Percentiles rank a stretch among this genome's conserved stretches.
phyloP scores from a whole-genome alignment of 192 early-diverging fungal genomes.

The Kickxella alabastrina region DNA sequence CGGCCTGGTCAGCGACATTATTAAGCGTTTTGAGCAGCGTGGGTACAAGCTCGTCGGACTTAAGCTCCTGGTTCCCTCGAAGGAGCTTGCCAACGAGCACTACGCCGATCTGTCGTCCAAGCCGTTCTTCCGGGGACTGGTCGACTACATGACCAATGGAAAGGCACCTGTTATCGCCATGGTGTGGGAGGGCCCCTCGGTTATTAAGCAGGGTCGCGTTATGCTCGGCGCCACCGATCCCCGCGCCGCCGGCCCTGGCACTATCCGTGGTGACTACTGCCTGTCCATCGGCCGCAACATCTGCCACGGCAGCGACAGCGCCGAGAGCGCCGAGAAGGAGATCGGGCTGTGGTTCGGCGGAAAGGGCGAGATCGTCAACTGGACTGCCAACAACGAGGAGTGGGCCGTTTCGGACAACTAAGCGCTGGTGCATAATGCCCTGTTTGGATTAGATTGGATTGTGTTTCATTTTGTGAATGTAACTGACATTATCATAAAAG shows the following conservation, averaged over 20 bases:
- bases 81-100: constrained; percentile 74
- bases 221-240: constrained; percentile 95
- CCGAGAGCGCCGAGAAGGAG: constrained; percentile 77
- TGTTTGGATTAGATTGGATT: no score
- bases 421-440: no score
- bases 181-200: constrained; percentile 83
- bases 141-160: constrained; percentile 91
- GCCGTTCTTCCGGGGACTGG: constrained; percentile 86
- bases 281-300: constrained; percentile 75
- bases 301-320: constrained; percentile 84
- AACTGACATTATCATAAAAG: not conserved
- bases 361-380: constrained; percentile 59
- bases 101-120: constrained; percentile 79
- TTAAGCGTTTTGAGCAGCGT: constrained; percentile 79
- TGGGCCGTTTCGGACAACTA: constrained; percentile 73
- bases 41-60: constrained; percentile 90
- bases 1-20: constrained; percentile 81
- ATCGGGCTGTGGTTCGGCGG: constrained; percentile 73
- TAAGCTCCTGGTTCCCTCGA: constrained; percentile 66
- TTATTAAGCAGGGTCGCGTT: constrained; percentile 80
- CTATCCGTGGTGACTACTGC: constrained; percentile 86
- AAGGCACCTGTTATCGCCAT: constrained; percentile 77
- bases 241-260: constrained; percentile 77
- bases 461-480: constrained; percentile 1
- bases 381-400: constrained; percentile 59